A percentile compares a stretch with the other conserved stretches of the same genome.
Conservation (phyloP, 441 rosid genomes). For the Populus hybrid region DNA sequence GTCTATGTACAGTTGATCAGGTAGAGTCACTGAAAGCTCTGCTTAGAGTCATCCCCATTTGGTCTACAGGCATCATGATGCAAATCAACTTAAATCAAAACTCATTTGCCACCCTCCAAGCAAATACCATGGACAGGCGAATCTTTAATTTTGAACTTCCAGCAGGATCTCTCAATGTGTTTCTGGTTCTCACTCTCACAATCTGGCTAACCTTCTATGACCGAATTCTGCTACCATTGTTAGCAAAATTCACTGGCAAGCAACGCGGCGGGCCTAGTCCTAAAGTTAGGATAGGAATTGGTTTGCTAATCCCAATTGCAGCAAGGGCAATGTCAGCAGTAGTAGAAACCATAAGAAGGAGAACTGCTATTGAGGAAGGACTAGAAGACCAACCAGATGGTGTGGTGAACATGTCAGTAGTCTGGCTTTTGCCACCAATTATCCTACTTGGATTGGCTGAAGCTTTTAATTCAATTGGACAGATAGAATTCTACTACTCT, state of each 20-base stretch:
- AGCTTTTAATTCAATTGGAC: slow-evolving; percentile 43
- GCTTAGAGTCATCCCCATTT: slow-evolving; percentile 45
- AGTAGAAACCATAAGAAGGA: slow-evolving; percentile 33
- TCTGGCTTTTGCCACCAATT: slow-evolving; percentile 48
- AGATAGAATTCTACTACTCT: slow-evolving; percentile 51
- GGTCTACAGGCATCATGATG: slow-evolving; percentile 59
- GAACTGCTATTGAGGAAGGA: slow-evolving; percentile 26
- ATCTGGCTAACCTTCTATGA: slow-evolving; percentile 42
- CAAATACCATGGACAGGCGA: slow-evolving; percentile 54
- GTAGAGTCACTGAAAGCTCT: slow-evolving; percentile 65
- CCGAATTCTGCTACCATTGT: slow-evolving; percentile 33
- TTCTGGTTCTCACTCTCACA: slow-evolving; percentile 32
- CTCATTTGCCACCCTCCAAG: slow-evolving; percentile 47
- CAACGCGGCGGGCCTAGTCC: slow-evolving; percentile 28
- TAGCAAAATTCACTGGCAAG: slow-evolving; percentile 35
- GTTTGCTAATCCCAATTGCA: slow-evolving; percentile 27
- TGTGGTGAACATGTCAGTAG: slow-evolving; percentile 37
- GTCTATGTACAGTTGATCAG: slow-evolving; percentile 54
- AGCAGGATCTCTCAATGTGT: slow-evolving; percentile 42
- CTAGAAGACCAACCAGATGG: slow-evolving; percentile 28
- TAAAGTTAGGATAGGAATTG: slow-evolving; percentile 56
- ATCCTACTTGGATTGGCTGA: slow-evolving; percentile 40
- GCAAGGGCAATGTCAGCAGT: slow-evolving; percentile 33
- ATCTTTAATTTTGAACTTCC: slow-evolving; percentile 57
- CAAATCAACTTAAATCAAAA: slow-evolving; percentile 28